A percentile compares a stretch with the other conserved stretches of the same genome.
Evolutionary conservation across 495 filamentous ascomycete genomes (phyloP).

Genomic region (Barbatosphaeria neglecta): DNA sequence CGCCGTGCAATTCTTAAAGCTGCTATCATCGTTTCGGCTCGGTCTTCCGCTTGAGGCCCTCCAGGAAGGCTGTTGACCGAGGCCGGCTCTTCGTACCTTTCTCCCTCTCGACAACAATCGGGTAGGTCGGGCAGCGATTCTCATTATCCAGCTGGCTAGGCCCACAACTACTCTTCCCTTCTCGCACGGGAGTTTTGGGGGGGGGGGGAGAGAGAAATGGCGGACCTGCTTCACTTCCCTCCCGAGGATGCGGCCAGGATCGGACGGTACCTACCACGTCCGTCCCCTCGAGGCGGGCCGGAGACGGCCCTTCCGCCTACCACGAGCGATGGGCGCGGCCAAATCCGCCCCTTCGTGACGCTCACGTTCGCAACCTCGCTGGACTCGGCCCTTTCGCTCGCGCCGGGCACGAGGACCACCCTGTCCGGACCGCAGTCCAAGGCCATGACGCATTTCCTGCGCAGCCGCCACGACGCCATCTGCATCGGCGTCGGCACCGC

Average conservation of each 20-base stretch:
- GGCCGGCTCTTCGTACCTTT: too few species aligned
- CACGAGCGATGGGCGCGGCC: background rate
- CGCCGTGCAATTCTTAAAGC: too few species aligned
- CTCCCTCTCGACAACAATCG: too few species aligned
- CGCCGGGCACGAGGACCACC: slow-evolving; percentile 61
- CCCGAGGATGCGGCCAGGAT: background rate
- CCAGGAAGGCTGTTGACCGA: too few species aligned
- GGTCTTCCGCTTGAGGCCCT: too few species aligned
- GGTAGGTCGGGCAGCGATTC: too few species aligned
- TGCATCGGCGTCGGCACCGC: slow-evolving; percentile 76
- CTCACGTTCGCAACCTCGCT: slow-evolving; percentile 86
- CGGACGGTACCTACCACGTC: slow-evolving; percentile 14
- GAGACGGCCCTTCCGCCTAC: background rate
- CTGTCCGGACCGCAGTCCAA: slow-evolving; percentile 76
- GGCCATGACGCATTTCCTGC: slow-evolving; percentile 83
- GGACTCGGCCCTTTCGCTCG: slow-evolving; percentile 64
- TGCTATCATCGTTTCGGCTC: too few species aligned
- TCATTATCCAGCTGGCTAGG: too few species aligned
- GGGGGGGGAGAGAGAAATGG: background rate
- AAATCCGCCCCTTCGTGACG: slow-evolving; percentile 35
- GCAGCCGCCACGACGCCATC: slow-evolving; percentile 72
- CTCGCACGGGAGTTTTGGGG: background rate
- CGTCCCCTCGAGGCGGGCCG: background rate
- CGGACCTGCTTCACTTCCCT: background rate
- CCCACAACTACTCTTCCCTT: too few species aligned